Conservation (phyloP, 768 basidiomycete species). For the Macrocybe gigantea region DNA sequence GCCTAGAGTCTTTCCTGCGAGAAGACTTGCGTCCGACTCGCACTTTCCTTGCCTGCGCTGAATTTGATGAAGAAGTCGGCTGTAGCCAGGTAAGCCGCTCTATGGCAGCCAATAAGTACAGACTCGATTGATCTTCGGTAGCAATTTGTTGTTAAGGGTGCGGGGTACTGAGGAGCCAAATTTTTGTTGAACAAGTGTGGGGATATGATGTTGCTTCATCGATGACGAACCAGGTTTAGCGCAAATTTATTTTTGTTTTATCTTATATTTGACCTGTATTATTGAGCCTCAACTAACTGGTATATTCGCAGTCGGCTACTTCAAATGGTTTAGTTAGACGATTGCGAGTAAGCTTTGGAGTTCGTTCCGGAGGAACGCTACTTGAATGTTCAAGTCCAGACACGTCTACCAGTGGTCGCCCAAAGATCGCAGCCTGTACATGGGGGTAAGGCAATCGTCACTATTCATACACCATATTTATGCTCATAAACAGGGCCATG, state of each 20-base stretch:
- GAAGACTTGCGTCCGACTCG: slow-evolving; percentile 61
- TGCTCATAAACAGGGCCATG: neutral
- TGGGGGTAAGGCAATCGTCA: slow-evolving; percentile 45
- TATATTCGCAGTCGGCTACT: too few relatives aligned
- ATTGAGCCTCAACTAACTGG: too few relatives aligned
- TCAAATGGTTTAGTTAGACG: too few relatives aligned
- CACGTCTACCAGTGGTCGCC: slow-evolving; percentile 73
- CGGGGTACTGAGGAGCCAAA: too few relatives aligned
- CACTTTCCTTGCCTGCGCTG: slow-evolving; percentile 55
- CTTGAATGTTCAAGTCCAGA: slow-evolving; percentile 53
- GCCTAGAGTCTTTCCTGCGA: slow-evolving; percentile 61
- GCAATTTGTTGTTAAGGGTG: too few relatives aligned
- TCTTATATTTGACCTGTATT: too few relatives aligned
- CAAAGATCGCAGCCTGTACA: slow-evolving; percentile 75
- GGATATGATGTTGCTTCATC: too few relatives aligned
- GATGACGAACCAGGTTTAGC: too few relatives aligned
- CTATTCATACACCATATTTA: neutral
- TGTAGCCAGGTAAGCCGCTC: slow-evolving; percentile 33
- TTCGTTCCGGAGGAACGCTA: slow-evolving; percentile 74
- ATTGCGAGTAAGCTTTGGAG: slow-evolving; percentile 47
- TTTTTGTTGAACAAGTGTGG: too few relatives aligned
- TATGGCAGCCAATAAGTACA: too few relatives aligned
- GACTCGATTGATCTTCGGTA: too few relatives aligned
- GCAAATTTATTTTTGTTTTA: too few relatives aligned
- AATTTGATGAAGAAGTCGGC: slow-evolving; percentile 73